Conservation (phyloP, 1,284 basidiomycete species). For the Cryptococcus sp. region DNA sequence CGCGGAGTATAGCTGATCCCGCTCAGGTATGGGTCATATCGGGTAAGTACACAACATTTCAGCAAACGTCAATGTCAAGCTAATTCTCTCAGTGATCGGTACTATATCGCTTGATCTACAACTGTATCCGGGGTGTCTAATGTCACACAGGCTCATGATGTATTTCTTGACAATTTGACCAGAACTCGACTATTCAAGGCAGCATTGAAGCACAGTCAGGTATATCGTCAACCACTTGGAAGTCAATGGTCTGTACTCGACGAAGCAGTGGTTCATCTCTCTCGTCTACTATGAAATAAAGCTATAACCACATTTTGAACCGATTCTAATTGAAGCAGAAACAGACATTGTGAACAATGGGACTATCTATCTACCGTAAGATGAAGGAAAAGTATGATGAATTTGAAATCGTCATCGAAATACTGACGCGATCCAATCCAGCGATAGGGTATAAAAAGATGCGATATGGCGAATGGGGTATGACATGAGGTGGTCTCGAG, state of each 20-base stretch:
- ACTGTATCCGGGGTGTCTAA: background rate
- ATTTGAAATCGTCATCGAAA: too few relatives aligned
- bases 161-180: background rate
- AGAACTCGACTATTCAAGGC: background rate
- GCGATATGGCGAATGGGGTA: too few relatives aligned
- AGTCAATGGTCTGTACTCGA: background rate
- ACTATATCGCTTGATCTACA: constrained; percentile 19
- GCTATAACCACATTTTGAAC: too few relatives aligned
- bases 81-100: constrained; percentile 21
- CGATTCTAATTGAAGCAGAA: too few relatives aligned
- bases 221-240: background rate
- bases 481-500: too few relatives aligned
- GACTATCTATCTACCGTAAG: too few relatives aligned
- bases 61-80: background rate
- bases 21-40: constrained; percentile 41
- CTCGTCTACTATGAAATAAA: too few relatives aligned
- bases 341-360: too few relatives aligned
- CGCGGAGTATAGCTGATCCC: background rate
- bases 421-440: too few relatives aligned
- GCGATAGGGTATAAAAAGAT: too few relatives aligned
- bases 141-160: background rate
- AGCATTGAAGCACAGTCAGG: background rate
- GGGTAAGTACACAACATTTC: constrained; percentile 16
- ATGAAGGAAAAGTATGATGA: too few relatives aligned
- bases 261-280: too few relatives aligned